These are phyloP conservation scores for Diplodia scrobiculata DNA, from an alignment of 2,329 filamentous ascomycete species.

Conservation along the genomic window DNA sequence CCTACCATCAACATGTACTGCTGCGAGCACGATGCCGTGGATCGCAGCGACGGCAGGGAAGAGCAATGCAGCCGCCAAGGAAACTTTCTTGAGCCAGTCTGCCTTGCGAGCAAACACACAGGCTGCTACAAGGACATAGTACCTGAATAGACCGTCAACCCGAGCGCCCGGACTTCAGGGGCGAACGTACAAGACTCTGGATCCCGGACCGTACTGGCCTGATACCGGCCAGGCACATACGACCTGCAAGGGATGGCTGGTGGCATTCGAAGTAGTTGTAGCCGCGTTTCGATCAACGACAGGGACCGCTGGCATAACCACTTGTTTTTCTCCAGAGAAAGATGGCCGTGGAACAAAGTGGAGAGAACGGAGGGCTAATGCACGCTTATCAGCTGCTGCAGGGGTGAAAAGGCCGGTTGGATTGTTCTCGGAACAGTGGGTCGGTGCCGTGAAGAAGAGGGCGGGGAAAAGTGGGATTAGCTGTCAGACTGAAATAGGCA, in stretches of 20 bases:
- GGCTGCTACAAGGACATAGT: not conserved
- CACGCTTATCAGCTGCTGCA: not conserved
- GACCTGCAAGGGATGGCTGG: not conserved
- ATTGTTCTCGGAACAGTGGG: not conserved
- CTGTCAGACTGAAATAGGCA: not conserved
- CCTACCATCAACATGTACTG: not conserved
- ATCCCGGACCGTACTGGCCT: not conserved
- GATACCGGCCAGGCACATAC: not conserved
- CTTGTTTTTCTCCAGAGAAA: not conserved
- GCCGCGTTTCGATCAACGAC: not conserved
- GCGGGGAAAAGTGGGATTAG: not conserved
- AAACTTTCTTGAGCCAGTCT: not conserved
- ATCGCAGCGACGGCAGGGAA: not conserved
- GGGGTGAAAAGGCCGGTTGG: too few relatives aligned
- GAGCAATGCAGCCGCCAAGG: not conserved
- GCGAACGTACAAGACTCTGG: not conserved
- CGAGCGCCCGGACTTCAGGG: too few relatives aligned
- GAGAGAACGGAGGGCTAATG: not conserved
- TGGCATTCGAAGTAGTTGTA: not conserved
- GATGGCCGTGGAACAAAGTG: not conserved
- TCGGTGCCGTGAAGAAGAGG: not conserved
- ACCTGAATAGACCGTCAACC: not conserved
- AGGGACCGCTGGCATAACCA: not conserved
- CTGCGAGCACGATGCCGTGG: not conserved
- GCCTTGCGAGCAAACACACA: not conserved